Evolutionary conservation across 2,329 filamentous ascomycete species (phyloP).

Genomic region (Phialophora tarda): DNA sequence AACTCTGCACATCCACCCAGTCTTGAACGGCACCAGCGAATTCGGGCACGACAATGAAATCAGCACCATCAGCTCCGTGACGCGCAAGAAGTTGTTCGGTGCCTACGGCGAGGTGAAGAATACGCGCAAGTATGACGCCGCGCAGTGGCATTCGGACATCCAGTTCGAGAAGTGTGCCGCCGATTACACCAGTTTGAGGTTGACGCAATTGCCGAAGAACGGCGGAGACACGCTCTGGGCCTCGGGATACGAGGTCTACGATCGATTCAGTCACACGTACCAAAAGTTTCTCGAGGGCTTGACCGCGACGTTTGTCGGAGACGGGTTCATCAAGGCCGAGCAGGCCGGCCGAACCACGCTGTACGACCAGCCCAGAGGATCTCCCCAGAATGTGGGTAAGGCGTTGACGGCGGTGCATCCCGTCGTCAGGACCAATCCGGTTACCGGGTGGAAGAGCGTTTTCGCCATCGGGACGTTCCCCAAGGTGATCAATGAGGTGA

Average conservation of each 20-base stretch:
- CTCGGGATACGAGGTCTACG: constrained; percentile 69
- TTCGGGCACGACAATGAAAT: constrained; percentile 66
- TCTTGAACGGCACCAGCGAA: constrained; percentile 61
- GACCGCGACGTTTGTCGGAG: constrained; percentile 61
- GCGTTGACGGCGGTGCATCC: constrained; percentile 61
- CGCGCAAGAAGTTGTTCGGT: constrained; percentile 56
- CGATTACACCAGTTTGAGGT: constrained; percentile 66
- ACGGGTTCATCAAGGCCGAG: constrained; percentile 58
- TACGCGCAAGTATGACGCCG: constrained; percentile 49
- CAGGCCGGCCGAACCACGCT: constrained; percentile 35
- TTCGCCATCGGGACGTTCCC: constrained; percentile 54
- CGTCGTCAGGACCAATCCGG: constrained; percentile 65
- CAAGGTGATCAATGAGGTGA: constrained; percentile 53
- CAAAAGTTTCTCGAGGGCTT: constrained; percentile 64
- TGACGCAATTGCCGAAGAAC: constrained; percentile 61
- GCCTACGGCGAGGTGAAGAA: constrained; percentile 44
- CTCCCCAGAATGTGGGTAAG: constrained; percentile 60
- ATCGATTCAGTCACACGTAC: constrained; percentile 60
- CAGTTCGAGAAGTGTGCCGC: constrained; percentile 67
- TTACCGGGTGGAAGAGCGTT: constrained; percentile 67
- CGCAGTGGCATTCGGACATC: constrained; percentile 65
- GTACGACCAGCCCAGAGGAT: constrained; percentile 57
- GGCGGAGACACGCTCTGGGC: constrained; percentile 69
- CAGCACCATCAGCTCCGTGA: constrained; percentile 66
- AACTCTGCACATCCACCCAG: constrained; percentile 65